These are phyloP conservation scores for Cryptococcus sp. DNA, from an alignment of 1,284 basidiomycete genomes.

Conservation along the genomic window DNA sequence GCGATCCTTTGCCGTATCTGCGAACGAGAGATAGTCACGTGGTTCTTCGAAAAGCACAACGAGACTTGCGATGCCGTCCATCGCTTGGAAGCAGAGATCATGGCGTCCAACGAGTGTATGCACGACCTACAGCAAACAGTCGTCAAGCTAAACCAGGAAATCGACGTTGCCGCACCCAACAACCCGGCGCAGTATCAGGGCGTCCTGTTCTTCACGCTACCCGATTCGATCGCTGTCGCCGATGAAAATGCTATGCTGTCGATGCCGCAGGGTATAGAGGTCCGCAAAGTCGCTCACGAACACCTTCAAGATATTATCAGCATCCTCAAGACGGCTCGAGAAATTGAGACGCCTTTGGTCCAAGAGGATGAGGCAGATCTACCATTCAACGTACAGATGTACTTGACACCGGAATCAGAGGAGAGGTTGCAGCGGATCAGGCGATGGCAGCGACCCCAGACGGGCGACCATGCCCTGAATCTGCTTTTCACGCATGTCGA, in stretches of 20 bases:
- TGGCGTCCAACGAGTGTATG: constrained; percentile 90
- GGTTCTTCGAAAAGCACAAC: constrained; percentile 99
- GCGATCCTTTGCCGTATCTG: constrained; percentile 97
- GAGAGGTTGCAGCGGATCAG: constrained; percentile 76
- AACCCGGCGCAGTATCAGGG: constrained; percentile 78
- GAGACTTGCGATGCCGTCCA: constrained; percentile 98
- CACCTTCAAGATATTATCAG: constrained; percentile 83
- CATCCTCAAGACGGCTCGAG: constrained; percentile 73
- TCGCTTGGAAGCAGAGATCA: constrained; percentile 91
- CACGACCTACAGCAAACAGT: constrained; percentile 81
- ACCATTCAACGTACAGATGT: constrained; percentile 86
- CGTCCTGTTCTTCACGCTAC: constrained; percentile 67
- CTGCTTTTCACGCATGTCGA: constrained; percentile 84
- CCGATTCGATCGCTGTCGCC: constrained; percentile 30
- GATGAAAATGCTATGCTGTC: constrained; percentile 19
- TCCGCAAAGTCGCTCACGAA: constrained; percentile 75
- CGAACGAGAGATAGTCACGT: constrained; percentile 93
- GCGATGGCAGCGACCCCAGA: constrained; percentile 78
- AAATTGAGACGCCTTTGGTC: constrained; percentile 84
- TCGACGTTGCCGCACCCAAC: constrained; percentile 55
- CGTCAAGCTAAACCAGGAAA: constrained; percentile 66
- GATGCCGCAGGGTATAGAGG: constrained; percentile 64
- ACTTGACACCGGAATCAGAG: constrained; percentile 84
- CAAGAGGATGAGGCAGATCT: constrained; percentile 88
- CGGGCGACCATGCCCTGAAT: constrained; percentile 80